phyloP scores from a whole-genome alignment of 2,329 filamentous ascomycete genomes.

The Colletotrichum godetiae region DNA sequence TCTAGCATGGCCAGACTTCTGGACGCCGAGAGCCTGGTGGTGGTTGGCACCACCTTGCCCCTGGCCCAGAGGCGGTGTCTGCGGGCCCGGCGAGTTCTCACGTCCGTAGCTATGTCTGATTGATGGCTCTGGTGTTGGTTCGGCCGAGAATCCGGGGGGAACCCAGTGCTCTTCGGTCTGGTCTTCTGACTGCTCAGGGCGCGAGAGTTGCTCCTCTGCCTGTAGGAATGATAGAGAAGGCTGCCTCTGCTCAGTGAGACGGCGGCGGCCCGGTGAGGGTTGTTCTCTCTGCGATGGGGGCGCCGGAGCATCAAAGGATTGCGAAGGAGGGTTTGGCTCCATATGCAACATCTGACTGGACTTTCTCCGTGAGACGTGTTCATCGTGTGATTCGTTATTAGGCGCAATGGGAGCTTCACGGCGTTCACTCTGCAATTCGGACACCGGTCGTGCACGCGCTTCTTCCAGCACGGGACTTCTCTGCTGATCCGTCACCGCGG shows the following conservation, averaged over 20 bases:
- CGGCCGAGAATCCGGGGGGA: neutral
- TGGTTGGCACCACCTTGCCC: neutral
- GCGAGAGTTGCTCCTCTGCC: neutral
- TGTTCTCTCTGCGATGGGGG: neutral
- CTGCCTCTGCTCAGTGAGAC: neutral
- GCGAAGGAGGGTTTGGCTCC: neutral
- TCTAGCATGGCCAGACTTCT: neutral
- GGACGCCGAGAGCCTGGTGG: constrained; percentile 7
- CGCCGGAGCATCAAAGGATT: neutral
- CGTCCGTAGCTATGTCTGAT: neutral
- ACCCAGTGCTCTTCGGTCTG: neutral
- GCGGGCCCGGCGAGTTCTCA: neutral
- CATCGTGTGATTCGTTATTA: neutral
- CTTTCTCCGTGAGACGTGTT: neutral
- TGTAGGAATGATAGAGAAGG: neutral
- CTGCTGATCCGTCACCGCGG: neutral
- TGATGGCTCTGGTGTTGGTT: neutral
- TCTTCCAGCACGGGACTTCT: neutral
- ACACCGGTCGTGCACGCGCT: neutral
- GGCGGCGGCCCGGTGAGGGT: neutral
- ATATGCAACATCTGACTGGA: neutral
- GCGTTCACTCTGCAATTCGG: neutral
- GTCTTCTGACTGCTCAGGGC: neutral
- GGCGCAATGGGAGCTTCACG: neutral
- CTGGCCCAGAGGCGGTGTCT: neutral